These are phyloP conservation scores for Apophysomyces ossiformis DNA, from an alignment of 371 early-diverging fungal genomes.

Conservation along the genomic window DNA sequence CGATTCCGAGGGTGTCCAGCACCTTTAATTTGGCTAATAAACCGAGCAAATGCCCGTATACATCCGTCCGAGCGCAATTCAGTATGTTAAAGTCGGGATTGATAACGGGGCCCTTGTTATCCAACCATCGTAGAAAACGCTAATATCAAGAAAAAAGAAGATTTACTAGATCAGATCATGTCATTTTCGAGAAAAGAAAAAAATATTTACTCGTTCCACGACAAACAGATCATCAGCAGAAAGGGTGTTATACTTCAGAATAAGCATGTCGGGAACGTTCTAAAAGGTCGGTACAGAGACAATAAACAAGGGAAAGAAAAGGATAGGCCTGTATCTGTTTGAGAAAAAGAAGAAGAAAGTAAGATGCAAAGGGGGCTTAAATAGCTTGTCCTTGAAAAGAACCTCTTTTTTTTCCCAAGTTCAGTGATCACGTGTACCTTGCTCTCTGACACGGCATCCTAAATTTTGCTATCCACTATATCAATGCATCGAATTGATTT, in stretches of 20 bases:
- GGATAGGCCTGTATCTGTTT: background rate
- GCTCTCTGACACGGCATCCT: background rate
- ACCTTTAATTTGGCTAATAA: constrained; percentile 64
- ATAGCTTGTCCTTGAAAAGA: background rate
- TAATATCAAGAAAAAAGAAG: background rate
- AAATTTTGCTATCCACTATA: background rate
- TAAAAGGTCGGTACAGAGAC: background rate
- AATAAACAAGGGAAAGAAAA: background rate
- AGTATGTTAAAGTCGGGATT: constrained; percentile 66
- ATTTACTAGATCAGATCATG: background rate
- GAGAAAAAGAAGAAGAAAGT: background rate
- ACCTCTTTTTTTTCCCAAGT: background rate
- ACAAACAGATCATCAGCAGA: constrained; percentile 20
- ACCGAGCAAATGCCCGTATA: constrained; percentile 70
- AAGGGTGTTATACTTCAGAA: constrained; percentile 18
- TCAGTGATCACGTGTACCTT: background rate
- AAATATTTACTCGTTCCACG: constrained; percentile 18
- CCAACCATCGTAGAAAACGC: constrained; percentile 17
- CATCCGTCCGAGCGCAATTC: constrained; percentile 57
- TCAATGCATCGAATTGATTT: constrained; percentile 1
- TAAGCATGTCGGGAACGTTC: constrained; percentile 15
- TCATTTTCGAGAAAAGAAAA: background rate
- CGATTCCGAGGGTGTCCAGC: constrained; percentile 51
- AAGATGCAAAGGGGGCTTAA: background rate
- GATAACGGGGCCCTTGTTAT: constrained; percentile 19